Evolutionary conservation across 2,329 filamentous ascomycete genomes (phyloP), one percentile per base, ranked within the genome.

Genomic region (Rhynchosporium agropyri): DNA sequence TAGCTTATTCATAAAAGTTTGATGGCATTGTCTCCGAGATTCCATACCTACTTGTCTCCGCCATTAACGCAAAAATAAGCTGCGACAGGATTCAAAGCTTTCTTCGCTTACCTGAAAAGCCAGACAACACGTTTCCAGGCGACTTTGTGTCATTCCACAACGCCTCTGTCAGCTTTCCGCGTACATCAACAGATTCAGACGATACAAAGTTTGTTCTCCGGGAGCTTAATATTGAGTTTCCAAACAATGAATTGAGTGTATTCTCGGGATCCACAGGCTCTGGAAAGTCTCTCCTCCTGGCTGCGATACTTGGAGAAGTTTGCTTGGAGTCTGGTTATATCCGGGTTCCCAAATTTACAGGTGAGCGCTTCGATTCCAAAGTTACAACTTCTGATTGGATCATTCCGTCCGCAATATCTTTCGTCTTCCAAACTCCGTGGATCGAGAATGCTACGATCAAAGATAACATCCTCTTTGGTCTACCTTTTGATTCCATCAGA

Each of bases 361-460:
- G 42, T 31, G 57, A 67, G n/a, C 58, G 87, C 49, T 82, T 83
- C 65, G 87, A 90, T 67, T 73, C 76, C 57, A 83, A 85, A 67
- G 89, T 89, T 3, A 87, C 76, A 12, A 74, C 71, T 53, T 74
- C 72, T 3, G 77, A 90, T 67, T 92, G 89, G 89, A 85, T 89
- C 43, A 80, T 91, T 9, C 81, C 85, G 8, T 81, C 81, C 3
- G 83, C 87, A 4, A 82, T 91, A 58, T 89, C 89, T 0, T 93
- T 86, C 69, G 88, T 92, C 40, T 84, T 88, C 2, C 90, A 93
- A 72, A 91, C 88, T 3, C 90, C 91, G 0, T 95, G 91, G 91
- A 90, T 94, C 57, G 89, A 93, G 72, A 93, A 92, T 70, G 88
- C 87, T 0, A 89, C 86, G 3, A 86, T 95, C 65, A 85, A 83